phyloP scores from a whole-genome alignment of 345 rosid species.

The Melaleuca alternifolia region DNA sequence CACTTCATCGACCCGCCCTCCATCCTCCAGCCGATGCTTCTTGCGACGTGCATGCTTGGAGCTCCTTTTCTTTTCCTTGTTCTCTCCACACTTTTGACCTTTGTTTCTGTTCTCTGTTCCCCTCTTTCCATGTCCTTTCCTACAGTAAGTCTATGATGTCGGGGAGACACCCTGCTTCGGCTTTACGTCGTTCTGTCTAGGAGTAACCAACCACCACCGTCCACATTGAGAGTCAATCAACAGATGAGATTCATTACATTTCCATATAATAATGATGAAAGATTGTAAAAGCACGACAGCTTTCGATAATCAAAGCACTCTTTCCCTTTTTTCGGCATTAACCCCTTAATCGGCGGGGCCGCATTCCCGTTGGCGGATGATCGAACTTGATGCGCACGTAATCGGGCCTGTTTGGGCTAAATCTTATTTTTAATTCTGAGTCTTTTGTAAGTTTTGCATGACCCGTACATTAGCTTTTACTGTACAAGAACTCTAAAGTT shows the following conservation, averaged over 20 bases:
- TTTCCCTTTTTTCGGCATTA: background rate
- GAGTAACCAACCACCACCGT: background rate
- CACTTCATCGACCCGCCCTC: no score
- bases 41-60: no score
- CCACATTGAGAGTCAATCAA: background rate
- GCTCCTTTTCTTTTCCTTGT: background rate
- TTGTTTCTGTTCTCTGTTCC: no score
- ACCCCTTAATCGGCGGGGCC: no score
- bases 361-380: background rate
- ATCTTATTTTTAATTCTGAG: no score
- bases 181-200: background rate
- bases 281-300: background rate
- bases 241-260: background rate
- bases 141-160: background rate
- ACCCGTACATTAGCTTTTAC: no score
- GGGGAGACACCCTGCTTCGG: background rate
- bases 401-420: background rate
- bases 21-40: no score
- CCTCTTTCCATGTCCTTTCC: background rate
- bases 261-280: no score
- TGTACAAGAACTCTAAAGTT: no score
- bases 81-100: background rate
- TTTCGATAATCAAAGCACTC: background rate
- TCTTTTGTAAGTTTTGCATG: no score
- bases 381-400: background rate